Evolutionary conservation across 768 basidiomycete species (phyloP).

Genomic region (Lentinula sp.): DNA sequence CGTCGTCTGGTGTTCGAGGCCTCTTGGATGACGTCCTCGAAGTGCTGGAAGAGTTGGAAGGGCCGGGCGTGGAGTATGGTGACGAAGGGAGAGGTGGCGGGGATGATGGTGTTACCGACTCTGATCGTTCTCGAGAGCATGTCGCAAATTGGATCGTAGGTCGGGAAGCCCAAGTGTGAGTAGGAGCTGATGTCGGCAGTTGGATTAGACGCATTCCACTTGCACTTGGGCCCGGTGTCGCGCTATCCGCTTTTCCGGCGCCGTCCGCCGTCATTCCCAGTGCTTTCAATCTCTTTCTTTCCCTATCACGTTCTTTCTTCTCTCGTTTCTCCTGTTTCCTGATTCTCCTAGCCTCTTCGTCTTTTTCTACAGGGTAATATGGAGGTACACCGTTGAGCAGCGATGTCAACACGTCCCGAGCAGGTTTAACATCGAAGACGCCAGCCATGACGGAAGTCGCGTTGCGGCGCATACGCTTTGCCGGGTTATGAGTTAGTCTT

Average conservation of each 20-base stretch:
- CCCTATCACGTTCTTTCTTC: slow-evolving; percentile 45
- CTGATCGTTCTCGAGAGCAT: slow-evolving; percentile 48
- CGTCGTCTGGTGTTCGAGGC: slow-evolving; percentile 68
- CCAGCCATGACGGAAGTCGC: slow-evolving; percentile 77
- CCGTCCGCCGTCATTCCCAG: slow-evolving; percentile 15
- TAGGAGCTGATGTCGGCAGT: slow-evolving; percentile 24
- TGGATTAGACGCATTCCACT: slow-evolving; percentile 19
- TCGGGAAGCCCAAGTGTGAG: slow-evolving; percentile 62
- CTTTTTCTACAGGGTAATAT: slow-evolving; percentile 57
- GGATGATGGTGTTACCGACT: slow-evolving; percentile 68
- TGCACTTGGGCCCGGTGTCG: slow-evolving; percentile 23
- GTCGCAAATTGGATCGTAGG: slow-evolving; percentile 70
- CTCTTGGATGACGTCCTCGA: slow-evolving; percentile 79
- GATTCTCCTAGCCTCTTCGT: slow-evolving; percentile 48
- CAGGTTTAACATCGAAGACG: slow-evolving; percentile 58
- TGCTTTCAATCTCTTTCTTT: slow-evolving; percentile 37
- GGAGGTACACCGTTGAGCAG: slow-evolving; percentile 69
- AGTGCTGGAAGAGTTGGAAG: slow-evolving; percentile 65
- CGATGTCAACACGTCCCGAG: slow-evolving; percentile 75
- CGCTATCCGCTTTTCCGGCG: slow-evolving; percentile 20
- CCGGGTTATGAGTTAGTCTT: slow-evolving; percentile 22
- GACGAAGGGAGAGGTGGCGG: slow-evolving; percentile 42
- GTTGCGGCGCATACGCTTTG: slow-evolving; percentile 47
- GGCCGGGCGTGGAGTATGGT: slow-evolving; percentile 69
- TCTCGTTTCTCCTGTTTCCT: slow-evolving; percentile 52